A percentile compares a stretch with the other conserved stretches of the same genome.
Evolutionary conservation across 2,329 filamentous ascomycete species (phyloP).

Genomic region (Calonectria honghensis): DNA sequence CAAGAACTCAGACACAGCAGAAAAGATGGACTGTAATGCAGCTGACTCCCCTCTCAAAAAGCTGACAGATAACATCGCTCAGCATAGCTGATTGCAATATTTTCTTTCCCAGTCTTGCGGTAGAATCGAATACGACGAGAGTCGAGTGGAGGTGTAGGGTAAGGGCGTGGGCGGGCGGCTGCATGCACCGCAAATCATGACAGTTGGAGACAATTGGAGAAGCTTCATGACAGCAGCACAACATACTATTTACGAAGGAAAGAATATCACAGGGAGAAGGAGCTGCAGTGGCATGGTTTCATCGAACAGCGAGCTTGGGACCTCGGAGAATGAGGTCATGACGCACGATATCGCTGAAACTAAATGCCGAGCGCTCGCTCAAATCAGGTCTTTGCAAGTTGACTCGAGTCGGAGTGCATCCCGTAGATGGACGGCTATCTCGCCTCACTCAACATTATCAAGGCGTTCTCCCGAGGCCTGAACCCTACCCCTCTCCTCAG

Average conservation of each 20-base stretch:
- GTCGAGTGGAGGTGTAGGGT: conserved; percentile 12
- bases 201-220: background rate
- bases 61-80: background rate
- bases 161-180: background rate
- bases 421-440: conserved; percentile 13
- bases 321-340: background rate
- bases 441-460: conserved; percentile 10
- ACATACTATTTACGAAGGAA: conserved; percentile 4
- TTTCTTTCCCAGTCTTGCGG: conserved; percentile 14
- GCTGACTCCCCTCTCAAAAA: background rate
- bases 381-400: conserved; percentile 11
- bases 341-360: background rate
- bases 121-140: background rate
- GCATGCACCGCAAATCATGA: conserved; percentile 21
- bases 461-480: background rate
- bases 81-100: background rate
- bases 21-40: too few relatives aligned
- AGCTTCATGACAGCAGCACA: background rate
- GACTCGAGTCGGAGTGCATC: background rate
- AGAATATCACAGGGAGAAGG: background rate
- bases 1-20: background rate
- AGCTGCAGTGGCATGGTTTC: background rate
- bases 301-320: conserved; percentile 3
- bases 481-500: conserved; percentile 3
- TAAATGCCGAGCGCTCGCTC: conserved; percentile 1